phyloP scores from a whole-genome alignment of 2,329 filamentous ascomycete genomes.

The Raffaelea albimanens region DNA sequence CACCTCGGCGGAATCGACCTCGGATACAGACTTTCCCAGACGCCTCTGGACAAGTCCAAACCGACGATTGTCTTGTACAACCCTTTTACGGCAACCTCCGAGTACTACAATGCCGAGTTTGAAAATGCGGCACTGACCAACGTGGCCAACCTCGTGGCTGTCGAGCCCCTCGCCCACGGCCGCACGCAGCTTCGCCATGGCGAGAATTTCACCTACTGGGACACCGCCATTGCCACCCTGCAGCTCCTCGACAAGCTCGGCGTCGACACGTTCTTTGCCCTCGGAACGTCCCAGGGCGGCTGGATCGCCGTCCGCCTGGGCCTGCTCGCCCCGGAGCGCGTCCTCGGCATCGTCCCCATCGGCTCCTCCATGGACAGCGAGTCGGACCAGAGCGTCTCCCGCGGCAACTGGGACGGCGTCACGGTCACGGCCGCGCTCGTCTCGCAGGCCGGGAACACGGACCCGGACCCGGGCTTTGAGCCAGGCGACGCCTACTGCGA shows the following conservation, averaged over 20 bases:
- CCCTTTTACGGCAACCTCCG: conserved; percentile 39
- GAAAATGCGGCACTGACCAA: conserved; percentile 26
- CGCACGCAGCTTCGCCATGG: conserved; percentile 9
- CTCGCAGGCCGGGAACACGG: conserved; percentile 25
- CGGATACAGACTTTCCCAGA: conserved; percentile 27
- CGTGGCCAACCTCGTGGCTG: conserved; percentile 37
- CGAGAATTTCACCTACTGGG: conserved; percentile 47
- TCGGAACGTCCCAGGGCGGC: conserved; percentile 43
- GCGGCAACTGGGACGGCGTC: conserved; percentile 39
- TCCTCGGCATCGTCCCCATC: conserved; percentile 32
- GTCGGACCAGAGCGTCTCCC: conserved; percentile 31
- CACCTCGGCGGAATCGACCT: conserved; percentile 37
- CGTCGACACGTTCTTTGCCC: conserved; percentile 35
- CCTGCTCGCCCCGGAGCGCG: conserved; percentile 21
- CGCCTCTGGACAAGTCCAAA: conserved; percentile 34
- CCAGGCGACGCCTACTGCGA: conserved; percentile 32
- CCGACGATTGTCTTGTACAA: conserved; percentile 43
- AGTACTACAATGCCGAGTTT: conserved; percentile 36
- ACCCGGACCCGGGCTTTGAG: conserved; percentile 31
- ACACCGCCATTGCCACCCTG: conserved; percentile 41
- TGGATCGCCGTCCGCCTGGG: conserved; percentile 43
- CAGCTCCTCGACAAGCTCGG: conserved; percentile 44
- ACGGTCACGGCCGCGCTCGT: conserved; percentile 26
- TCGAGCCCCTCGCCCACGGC: conserved; percentile 45
- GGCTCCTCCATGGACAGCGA: conserved; percentile 46